Conservation (phyloP, 768 basidiomycete species). For the Rhodocollybia butyracea region DNA sequence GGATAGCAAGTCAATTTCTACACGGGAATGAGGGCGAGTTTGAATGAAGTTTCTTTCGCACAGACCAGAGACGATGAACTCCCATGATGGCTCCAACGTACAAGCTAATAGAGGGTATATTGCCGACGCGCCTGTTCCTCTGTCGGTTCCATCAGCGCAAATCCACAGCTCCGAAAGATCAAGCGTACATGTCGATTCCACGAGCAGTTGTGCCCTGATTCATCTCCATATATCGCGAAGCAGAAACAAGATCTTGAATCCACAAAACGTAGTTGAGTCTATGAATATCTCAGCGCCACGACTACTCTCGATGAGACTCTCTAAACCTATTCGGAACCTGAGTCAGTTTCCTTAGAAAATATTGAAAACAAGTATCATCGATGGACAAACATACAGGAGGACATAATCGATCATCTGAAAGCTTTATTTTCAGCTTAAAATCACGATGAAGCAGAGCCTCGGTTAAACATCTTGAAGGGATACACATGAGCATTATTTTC, state of each 20-base stretch:
- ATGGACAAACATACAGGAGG: constrained; percentile 78
- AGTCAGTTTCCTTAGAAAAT: not conserved
- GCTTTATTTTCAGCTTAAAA: constrained; percentile 56
- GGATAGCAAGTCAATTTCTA: constrained; percentile 74
- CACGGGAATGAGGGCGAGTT: not conserved
- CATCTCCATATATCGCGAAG: constrained; percentile 14
- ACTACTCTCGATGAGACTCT: not conserved
- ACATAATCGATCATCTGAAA: constrained; percentile 76
- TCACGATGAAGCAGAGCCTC: constrained; percentile 74
- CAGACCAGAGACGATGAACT: constrained; percentile 63
- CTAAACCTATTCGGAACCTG: constrained; percentile 74
- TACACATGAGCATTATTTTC: not conserved
- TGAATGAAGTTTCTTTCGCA: not conserved
- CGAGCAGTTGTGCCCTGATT: constrained; percentile 22
- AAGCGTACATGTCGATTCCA: constrained; percentile 72
- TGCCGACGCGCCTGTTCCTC: constrained; percentile 88
- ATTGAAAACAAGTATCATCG: not conserved
- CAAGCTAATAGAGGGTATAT: constrained; percentile 85
- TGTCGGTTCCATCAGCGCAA: constrained; percentile 21
- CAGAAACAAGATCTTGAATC: constrained; percentile 67
- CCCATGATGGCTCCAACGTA: constrained; percentile 48
- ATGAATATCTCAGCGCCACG: not conserved
- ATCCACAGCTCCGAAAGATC: too few relatives aligned
- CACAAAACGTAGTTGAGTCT: constrained; percentile 88
- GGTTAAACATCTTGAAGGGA: constrained; percentile 61